phyloP scores from a whole-genome alignment of 2,329 filamentous ascomycete species.

The Myriosclerotinia scirpicola region DNA sequence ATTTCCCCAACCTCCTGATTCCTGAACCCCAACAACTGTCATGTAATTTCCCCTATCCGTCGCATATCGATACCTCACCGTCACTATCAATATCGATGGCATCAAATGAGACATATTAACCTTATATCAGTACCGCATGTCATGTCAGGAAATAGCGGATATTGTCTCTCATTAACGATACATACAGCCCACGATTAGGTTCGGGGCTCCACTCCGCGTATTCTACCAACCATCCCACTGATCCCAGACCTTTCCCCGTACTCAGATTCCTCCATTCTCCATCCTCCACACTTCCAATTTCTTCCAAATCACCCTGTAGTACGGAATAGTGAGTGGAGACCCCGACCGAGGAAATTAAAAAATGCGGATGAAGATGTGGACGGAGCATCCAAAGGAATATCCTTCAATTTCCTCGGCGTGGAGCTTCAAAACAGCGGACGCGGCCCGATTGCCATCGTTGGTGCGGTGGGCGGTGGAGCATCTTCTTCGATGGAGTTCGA shows the following conservation, averaged over 20 bases:
- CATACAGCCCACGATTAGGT: neutral
- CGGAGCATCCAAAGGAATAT: neutral
- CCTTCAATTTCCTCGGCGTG: slow-evolving; percentile 13
- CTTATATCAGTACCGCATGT: neutral
- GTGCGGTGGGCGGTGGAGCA: slow-evolving; percentile 13
- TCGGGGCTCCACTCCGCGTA: neutral
- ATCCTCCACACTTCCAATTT: slow-evolving; percentile 12
- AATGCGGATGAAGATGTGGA: slow-evolving; percentile 10
- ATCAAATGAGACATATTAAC: slow-evolving; percentile 9
- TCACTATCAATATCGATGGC: slow-evolving; percentile 17
- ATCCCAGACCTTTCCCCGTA: slow-evolving; percentile 8
- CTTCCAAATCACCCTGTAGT: neutral
- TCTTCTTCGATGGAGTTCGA: slow-evolving; percentile 6
- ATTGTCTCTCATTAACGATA: neutral
- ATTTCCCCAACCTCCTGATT: slow-evolving; percentile 3
- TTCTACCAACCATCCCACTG: neutral
- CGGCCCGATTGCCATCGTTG: slow-evolving; percentile 10
- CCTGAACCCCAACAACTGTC: slow-evolving; percentile 3
- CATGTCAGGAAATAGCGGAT: slow-evolving; percentile 5
- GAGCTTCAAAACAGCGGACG: neutral
- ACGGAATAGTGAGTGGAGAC: slow-evolving; percentile 7
- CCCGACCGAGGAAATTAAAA: slow-evolving; percentile 6
- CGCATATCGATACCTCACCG: slow-evolving; percentile 18
- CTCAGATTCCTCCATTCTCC: slow-evolving; percentile 17
- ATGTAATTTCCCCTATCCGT: slow-evolving; percentile 10